A percentile compares a stretch with the other conserved stretches of the same genome.
phyloP scores from a whole-genome alignment of 345 rosid species.

The Acer yangbiense region DNA sequence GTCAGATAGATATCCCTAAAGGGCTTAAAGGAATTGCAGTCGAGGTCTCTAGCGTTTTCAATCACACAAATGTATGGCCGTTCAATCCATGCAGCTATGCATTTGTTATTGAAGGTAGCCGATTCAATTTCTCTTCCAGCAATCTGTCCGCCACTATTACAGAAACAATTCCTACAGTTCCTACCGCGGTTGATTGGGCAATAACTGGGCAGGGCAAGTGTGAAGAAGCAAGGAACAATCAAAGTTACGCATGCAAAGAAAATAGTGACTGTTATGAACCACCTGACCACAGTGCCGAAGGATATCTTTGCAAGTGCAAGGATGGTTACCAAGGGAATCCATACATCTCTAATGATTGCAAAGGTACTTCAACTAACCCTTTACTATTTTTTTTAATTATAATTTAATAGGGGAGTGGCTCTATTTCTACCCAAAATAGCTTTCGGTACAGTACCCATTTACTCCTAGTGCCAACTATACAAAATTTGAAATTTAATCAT shows the following conservation, averaged over 20 bases:
- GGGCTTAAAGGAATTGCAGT: background rate
- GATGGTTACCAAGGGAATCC: slow-evolving; percentile 38
- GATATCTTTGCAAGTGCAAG: slow-evolving; percentile 33
- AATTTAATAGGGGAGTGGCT: too few relatives aligned
- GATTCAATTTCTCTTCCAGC: background rate
- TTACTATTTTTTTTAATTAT: too few relatives aligned
- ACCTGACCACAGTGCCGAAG: background rate
- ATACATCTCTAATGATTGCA: slow-evolving; percentile 14
- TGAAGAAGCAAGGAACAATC: too few relatives aligned
- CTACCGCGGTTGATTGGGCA: too few relatives aligned
- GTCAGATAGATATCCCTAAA: slow-evolving; percentile 24
- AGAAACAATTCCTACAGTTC: too few relatives aligned
- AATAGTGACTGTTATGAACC: background rate
- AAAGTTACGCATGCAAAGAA: background rate
- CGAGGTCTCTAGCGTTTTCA: background rate
- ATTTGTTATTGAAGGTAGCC: slow-evolving; percentile 25
- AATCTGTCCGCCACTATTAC: background rate
- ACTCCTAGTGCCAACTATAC: too few relatives aligned
- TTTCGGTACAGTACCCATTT: background rate
- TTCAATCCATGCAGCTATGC: slow-evolving; percentile 33
- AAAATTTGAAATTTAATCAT: too few relatives aligned
- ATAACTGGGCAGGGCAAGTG: too few relatives aligned
- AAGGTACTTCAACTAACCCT: background rate
- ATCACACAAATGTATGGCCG: background rate
- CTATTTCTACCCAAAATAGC: too few relatives aligned